Conservation (phyloP, 768 basidiomycete genomes). For the Saitozyma sp. region DNA sequence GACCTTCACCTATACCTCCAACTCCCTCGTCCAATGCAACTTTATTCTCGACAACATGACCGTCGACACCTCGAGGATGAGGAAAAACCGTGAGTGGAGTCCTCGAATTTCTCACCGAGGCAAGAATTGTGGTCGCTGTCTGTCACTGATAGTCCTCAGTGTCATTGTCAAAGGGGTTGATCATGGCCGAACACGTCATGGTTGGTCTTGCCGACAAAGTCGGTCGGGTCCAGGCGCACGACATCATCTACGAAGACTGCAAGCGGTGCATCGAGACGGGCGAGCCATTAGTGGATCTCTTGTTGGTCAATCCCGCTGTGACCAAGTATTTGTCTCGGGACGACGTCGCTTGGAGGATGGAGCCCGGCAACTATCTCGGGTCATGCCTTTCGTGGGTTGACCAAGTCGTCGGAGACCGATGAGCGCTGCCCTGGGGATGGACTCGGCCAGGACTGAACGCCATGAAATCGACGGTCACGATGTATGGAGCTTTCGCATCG, state of each 20-base stretch:
- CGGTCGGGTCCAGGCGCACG: conserved; percentile 12
- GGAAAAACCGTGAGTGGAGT: too few species aligned
- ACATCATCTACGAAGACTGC: conserved; percentile 16
- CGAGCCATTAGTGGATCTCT: not conserved
- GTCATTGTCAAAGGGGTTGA: conserved; percentile 11
- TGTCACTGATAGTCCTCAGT: conserved; percentile 6
- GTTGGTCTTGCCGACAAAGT: conserved; percentile 10
- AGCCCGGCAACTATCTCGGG: conserved; percentile 11
- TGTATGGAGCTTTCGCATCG: too few species aligned
- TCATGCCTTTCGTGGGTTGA: conserved; percentile 2
- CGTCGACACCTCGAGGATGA: conserved; percentile 7
- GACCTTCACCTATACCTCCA: conserved; percentile 7
- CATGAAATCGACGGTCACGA: too few species aligned
- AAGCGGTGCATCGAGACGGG: conserved; percentile 12
- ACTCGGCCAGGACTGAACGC: conserved; percentile 7
- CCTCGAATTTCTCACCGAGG: too few species aligned
- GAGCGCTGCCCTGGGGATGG: conserved; percentile 1
- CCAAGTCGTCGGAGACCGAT: conserved; percentile 2
- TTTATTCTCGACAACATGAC: conserved; percentile 6
- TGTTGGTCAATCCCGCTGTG: not conserved
- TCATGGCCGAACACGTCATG: conserved; percentile 15
- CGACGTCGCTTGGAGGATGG: not conserved
- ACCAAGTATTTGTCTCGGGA: conserved; percentile 1
- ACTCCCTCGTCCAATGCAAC: conserved; percentile 5
- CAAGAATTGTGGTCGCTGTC: not conserved